These are phyloP conservation scores for Sporothrix euskadiensis DNA, from an alignment of 2,329 filamentous ascomycete species.

Conservation along the genomic window DNA sequence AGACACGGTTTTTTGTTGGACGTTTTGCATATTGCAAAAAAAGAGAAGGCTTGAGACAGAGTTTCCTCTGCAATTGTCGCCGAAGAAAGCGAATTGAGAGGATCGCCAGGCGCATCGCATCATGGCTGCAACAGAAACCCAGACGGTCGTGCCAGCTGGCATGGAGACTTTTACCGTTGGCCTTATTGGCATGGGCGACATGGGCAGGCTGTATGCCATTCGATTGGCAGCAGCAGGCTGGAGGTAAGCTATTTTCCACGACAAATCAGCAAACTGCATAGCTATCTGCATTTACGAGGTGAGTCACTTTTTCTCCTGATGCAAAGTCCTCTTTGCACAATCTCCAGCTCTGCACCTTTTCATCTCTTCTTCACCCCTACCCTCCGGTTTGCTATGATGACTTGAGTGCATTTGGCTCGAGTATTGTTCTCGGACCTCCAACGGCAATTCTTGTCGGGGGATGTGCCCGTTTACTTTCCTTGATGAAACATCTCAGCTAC, in stretches of 20 bases:
- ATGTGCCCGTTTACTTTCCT: conserved; percentile 67
- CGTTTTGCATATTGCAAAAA: neutral
- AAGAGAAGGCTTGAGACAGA: neutral
- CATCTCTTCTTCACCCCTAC: neutral
- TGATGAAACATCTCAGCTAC: conserved; percentile 99
- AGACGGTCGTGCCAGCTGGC: conserved; percentile 26
- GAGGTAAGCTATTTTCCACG: conserved; percentile 65
- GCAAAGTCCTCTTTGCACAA: neutral
- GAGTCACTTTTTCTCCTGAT: conserved; percentile 1
- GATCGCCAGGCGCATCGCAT: neutral
- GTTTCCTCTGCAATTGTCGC: neutral
- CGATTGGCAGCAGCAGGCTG: conserved; percentile 87
- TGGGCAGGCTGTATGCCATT: conserved; percentile 98
- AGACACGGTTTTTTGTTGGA: conserved; percentile 1
- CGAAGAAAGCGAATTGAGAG: neutral
- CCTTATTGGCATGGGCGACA: conserved; percentile 98
- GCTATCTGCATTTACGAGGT: conserved; percentile 12
- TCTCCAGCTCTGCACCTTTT: neutral
- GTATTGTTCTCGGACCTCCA: conserved; percentile 69
- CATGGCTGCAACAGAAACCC: conserved; percentile 24
- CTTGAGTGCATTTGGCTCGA: conserved; percentile 99
- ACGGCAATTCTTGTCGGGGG: conserved; percentile 74
- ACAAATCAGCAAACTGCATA: conserved; percentile 17
- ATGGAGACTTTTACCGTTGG: conserved; percentile 78
- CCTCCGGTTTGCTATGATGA: conserved; percentile 69